Evolutionary conservation across 2,329 filamentous ascomycete species (phyloP).

Genomic region (Diaporthe destruens): DNA sequence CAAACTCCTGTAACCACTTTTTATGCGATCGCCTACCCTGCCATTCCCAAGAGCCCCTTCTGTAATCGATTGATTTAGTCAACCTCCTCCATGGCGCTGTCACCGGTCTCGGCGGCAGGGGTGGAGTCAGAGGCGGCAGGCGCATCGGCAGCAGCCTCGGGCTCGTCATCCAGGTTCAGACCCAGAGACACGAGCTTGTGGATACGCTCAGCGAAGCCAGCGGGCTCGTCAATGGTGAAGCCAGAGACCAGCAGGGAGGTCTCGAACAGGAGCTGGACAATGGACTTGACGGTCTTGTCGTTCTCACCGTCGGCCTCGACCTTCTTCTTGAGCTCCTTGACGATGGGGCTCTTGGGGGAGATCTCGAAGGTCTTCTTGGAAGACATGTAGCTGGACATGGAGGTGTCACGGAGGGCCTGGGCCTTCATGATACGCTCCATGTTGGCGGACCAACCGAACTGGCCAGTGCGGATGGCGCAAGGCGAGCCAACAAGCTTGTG

Average conservation of each 20-base stretch:
- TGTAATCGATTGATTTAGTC: slow-evolving; percentile 73
- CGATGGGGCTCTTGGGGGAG: slow-evolving; percentile 96
- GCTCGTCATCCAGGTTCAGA: slow-evolving; percentile 97
- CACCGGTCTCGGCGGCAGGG: slow-evolving; percentile 72
- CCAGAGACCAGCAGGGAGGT: slow-evolving; percentile 98
- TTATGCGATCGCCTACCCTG: slow-evolving; percentile 50
- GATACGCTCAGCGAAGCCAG: slow-evolving; percentile 97
- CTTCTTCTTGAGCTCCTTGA: slow-evolving; percentile 99
- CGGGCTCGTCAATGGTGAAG: slow-evolving; percentile 99
- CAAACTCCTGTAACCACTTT: slow-evolving; percentile 58
- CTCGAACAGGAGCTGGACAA: slow-evolving; percentile 98
- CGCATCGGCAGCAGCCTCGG: slow-evolving; percentile 76
- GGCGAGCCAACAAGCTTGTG: slow-evolving; percentile 96
- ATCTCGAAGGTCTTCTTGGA: slow-evolving; percentile 99
- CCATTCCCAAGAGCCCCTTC: slow-evolving; percentile 31
- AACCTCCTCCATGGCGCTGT: slow-evolving; percentile 99
- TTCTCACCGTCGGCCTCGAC: slow-evolving; percentile 97
- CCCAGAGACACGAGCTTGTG: slow-evolving; percentile 99
- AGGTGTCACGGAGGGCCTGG: slow-evolving; percentile 98
- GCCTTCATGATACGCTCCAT: slow-evolving; percentile 99
- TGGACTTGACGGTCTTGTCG: slow-evolving; percentile 99
- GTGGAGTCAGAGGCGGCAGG: slow-evolving; percentile 69
- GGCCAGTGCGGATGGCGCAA: slow-evolving; percentile 98
- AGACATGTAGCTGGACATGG: slow-evolving; percentile 99
- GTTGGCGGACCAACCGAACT: slow-evolving; percentile 99